Evolutionary conservation across 2,329 filamentous ascomycete species (phyloP).

Genomic region (Colletotrichum viniferum): DNA sequence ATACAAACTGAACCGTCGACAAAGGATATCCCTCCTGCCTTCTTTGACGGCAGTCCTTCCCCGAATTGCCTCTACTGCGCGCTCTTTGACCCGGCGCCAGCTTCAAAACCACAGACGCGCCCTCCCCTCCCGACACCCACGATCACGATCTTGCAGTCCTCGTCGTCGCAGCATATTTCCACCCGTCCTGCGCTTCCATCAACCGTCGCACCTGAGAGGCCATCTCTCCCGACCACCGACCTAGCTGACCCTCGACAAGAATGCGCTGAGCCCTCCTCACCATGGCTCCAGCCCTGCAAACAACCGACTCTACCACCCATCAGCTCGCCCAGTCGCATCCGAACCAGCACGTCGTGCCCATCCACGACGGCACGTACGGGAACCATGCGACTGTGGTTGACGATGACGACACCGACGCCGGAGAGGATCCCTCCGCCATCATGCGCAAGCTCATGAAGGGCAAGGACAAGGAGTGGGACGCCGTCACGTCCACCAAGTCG

Average conservation of each 20-base stretch:
- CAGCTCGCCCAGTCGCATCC: conserved; percentile 15
- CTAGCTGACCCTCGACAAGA: background rate
- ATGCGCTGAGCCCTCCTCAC: conserved; percentile 11
- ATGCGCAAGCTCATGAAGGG: conserved; percentile 51
- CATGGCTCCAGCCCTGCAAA: conserved; percentile 20
- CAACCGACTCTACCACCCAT: conserved; percentile 9
- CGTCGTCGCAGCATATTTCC: background rate
- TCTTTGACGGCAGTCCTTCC: background rate
- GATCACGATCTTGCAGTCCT: background rate
- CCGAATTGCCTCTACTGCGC: background rate
- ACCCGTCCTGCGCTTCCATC: background rate
- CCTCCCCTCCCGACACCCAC: background rate
- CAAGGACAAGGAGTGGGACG: conserved; percentile 70
- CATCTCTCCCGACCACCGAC: background rate
- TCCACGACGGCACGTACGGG: background rate
- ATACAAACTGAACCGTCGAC: background rate
- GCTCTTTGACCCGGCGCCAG: background rate
- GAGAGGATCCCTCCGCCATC: conserved; percentile 23
- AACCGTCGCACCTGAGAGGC: background rate
- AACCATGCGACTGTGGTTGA: background rate
- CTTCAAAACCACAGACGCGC: background rate
- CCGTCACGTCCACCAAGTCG: conserved; percentile 49
- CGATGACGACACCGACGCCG: background rate
- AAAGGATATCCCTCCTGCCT: background rate
- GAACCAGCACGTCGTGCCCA: background rate